Evolutionary conservation across 768 basidiomycete genomes (phyloP), one percentile per base, ranked within the genome.

Genomic region (Punctularia strigosozonata): DNA sequence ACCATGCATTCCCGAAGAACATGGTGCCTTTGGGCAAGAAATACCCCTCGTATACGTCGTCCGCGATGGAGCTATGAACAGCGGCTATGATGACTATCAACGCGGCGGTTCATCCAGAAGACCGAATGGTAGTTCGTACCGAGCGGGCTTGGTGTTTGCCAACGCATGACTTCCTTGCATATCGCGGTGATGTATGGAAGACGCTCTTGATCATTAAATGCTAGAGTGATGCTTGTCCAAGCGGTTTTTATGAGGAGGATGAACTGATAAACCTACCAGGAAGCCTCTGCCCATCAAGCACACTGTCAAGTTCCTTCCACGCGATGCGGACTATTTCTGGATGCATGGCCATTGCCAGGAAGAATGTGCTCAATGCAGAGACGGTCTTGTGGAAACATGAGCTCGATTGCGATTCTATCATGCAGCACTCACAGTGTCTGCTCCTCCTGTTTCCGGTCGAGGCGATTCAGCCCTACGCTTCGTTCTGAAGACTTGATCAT

Each of bases 331-430:
- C 50, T 18, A 50, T 43, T 6, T 54, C 49, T 2, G 58, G 62
- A 39, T 56, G 49, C 13, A 50, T 47, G 4, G 51, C 46, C 61
- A 63, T 63, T 3, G 59, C 57, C 18, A 59, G 53, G n/a, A 61
- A 23, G 38, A 64, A 60, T 4, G 44, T 53, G 25, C 44, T 46
- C 10, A 65, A 43, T 6, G 45, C 38, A 6, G 54, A 50, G 2
- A 47, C 42, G 4, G 55, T 55, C 56, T 56, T 25, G 22, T 31
- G 18, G 15, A 40, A 1, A 25, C 31, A 4, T 22, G 25, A 25
- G 19, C 25, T 4, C 20, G n/a, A 4, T 24, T 7, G 14, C 33
- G 20, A 8, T n/a, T 37, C 25, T 18, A 5, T 26, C 30, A 24
- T 17, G 10, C 18, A 15, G 31, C 21, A 22, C 39, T 26, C 6